Evolutionary conservation across 2,329 filamentous ascomycete genomes (phyloP).

Genomic region (Colletotrichum nymphaeae): DNA sequence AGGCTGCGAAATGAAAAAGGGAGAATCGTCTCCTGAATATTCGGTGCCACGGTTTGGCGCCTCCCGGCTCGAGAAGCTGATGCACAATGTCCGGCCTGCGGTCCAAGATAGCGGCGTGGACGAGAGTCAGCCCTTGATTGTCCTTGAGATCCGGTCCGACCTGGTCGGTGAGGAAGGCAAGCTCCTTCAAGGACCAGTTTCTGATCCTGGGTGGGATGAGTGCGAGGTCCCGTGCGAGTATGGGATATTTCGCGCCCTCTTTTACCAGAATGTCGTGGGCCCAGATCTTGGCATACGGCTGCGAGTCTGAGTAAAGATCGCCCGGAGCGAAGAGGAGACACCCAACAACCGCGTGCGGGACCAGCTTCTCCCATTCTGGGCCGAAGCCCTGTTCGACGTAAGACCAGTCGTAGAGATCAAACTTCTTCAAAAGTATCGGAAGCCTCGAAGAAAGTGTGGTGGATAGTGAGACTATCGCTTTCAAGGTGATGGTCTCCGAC

Average conservation of each 20-base stretch:
- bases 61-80: not conserved
- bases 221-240: not conserved
- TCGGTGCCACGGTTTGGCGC: not conserved
- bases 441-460: not conserved
- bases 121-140: not conserved
- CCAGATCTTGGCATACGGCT: not conserved
- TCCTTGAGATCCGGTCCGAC: not conserved
- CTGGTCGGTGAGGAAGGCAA: not conserved
- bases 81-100: not conserved
- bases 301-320: not conserved
- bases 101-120: slow-evolving; percentile 2
- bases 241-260: not conserved
- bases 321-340: not conserved
- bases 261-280: not conserved
- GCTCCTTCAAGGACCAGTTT: not conserved
- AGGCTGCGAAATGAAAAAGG: not conserved
- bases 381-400: slow-evolving; percentile 1
- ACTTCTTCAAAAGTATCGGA: not conserved
- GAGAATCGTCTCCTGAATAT: not conserved
- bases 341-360: not conserved
- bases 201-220: not conserved
- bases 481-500: not conserved
- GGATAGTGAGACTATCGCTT: not conserved
- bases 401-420: not conserved
- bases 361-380: not conserved